Percentiles rank a stretch among this genome's conserved stretches.
phyloP scores from a whole-genome alignment of 2,329 filamentous ascomycete genomes.

The Cytospora chrysosperma region DNA sequence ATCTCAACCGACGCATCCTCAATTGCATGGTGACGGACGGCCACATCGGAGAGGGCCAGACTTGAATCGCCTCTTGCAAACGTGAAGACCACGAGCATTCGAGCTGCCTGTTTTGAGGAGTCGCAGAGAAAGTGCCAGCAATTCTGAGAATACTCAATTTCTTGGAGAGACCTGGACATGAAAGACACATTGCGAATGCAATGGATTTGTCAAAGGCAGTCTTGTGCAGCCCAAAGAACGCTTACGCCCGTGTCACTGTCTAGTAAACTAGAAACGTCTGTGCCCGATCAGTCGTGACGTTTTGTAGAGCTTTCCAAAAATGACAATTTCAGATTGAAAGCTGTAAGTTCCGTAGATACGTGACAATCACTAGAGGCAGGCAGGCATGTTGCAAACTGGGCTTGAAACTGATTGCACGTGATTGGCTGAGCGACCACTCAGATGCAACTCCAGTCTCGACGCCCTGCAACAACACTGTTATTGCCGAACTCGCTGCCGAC shows the following conservation, averaged over 20 bases:
- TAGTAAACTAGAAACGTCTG: background rate
- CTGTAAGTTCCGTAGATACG: background rate
- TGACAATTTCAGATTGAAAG: background rate
- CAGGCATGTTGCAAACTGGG: background rate
- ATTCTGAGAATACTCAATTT: background rate
- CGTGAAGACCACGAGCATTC: background rate
- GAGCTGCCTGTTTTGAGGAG: background rate
- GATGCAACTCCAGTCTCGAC: background rate
- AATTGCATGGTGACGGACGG: background rate
- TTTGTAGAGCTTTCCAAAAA: background rate
- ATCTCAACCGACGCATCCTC: conserved; percentile 15
- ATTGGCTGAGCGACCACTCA: background rate
- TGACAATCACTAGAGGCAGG: too few relatives aligned
- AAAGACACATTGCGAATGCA: background rate
- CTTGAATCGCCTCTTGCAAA: background rate
- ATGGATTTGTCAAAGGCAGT: background rate
- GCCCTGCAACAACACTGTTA: background rate
- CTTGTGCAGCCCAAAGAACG: background rate
- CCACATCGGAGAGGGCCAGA: background rate
- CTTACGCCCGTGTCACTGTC: background rate
- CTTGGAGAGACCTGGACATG: background rate
- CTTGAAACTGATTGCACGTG: background rate
- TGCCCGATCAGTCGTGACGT: background rate
- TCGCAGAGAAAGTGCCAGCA: background rate
- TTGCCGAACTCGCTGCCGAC: conserved; percentile 24